Percentiles rank a stretch among this genome's conserved stretches.
These are phyloP conservation scores for Penicillium flavigenum DNA, from an alignment of 495 filamentous ascomycete species.

Conservation along the genomic window DNA sequence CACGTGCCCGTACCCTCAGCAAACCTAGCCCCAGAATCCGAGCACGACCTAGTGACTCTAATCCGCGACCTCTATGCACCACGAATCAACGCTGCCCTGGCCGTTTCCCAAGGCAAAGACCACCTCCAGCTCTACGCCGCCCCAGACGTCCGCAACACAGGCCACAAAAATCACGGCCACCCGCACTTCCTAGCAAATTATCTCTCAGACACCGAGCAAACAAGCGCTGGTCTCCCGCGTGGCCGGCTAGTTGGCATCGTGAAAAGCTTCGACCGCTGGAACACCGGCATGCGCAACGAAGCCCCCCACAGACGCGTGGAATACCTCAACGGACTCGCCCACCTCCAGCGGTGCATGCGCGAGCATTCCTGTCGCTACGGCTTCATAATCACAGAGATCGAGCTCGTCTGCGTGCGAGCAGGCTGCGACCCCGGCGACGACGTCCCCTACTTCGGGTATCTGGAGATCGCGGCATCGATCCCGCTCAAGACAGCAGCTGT, in stretches of 20 bases:
- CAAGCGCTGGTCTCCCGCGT: constrained; percentile 67
- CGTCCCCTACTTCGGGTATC: constrained; percentile 77
- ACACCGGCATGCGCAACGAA: constrained; percentile 87
- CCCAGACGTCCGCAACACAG: constrained; percentile 52
- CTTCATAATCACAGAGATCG: constrained; percentile 93
- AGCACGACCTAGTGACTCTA: constrained; percentile 65
- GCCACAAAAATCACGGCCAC: constrained; percentile 52
- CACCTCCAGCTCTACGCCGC: constrained; percentile 58
- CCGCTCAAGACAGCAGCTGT: constrained; percentile 42
- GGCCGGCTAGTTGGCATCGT: constrained; percentile 84
- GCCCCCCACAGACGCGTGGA: constrained; percentile 74
- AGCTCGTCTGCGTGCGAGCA: constrained; percentile 84
- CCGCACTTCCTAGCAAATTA: constrained; percentile 69
- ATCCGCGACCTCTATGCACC: constrained; percentile 69
- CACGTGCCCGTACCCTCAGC: constrained; percentile 50
- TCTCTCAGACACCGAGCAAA: constrained; percentile 67
- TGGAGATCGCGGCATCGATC: constrained; percentile 71
- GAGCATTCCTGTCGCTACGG: constrained; percentile 90
- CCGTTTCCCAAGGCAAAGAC: constrained; percentile 62
- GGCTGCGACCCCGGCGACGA: constrained; percentile 63
- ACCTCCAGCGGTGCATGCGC: constrained; percentile 85
- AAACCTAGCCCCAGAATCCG: constrained; percentile 68
- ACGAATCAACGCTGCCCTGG: constrained; percentile 75
- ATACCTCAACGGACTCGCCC: constrained; percentile 79
- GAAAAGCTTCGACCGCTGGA: constrained; percentile 89